phyloP scores from a whole-genome alignment of 148 eudicot species.

The Linanthus parryae region DNA sequence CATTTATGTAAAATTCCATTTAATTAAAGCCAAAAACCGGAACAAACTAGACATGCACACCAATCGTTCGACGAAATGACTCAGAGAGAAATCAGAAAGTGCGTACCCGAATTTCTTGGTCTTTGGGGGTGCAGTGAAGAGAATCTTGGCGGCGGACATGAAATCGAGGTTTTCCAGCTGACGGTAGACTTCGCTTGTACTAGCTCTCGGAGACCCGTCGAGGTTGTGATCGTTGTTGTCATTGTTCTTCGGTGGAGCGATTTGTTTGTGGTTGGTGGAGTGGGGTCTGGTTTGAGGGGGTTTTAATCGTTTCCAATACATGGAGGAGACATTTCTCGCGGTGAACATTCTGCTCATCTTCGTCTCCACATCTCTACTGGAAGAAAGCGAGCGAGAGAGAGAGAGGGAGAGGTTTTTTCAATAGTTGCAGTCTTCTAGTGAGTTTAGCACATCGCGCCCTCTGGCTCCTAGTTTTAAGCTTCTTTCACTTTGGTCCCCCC shows the following conservation, averaged over 20 bases:
- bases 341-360: conserved; percentile 19
- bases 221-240: conserved; percentile 3
- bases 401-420: no score
- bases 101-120: conserved; percentile 71
- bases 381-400: no score
- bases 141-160: conserved; percentile 72
- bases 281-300: conserved; percentile 12
- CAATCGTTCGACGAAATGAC: conserved; percentile 38
- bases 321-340: conserved; percentile 23
- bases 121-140: conserved; percentile 46
- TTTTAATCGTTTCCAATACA: conserved; percentile 18
- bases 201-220: conserved; percentile 22
- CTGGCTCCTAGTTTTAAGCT: no score
- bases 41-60: not conserved
- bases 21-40: no score
- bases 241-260: not conserved
- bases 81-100: conserved; percentile 6
- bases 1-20: no score
- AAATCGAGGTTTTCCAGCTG: conserved; percentile 73
- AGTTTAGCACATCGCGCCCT: no score
- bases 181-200: conserved; percentile 35
- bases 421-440: no score
- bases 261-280: conserved; percentile 23
- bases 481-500: no score
- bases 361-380: conserved; percentile 22